phyloP scores from a whole-genome alignment of 768 basidiomycete genomes.

The Cubamyces sp. region DNA sequence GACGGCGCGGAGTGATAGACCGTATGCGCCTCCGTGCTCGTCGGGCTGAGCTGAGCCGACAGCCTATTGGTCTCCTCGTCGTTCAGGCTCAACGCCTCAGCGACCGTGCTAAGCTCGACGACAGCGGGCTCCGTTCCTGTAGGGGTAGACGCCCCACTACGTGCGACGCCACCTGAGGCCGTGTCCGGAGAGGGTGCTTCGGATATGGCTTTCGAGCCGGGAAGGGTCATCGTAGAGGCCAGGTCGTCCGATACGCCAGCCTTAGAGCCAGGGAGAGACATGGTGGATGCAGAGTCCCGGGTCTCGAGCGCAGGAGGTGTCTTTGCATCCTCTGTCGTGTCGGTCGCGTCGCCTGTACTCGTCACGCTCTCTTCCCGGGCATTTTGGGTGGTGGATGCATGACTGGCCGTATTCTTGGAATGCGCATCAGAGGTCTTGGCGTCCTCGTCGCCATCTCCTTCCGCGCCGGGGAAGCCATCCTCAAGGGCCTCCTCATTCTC shows the following conservation, averaged over 20 bases:
- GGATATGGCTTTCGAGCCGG: conserved; percentile 15
- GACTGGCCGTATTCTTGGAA: conserved; percentile 22
- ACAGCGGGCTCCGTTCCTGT: conserved; percentile 3
- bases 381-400: not conserved
- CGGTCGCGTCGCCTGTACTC: not conserved
- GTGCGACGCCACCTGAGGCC: not conserved
- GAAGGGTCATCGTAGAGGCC: conserved; percentile 11
- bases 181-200: conserved; percentile 11
- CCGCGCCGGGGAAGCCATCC: conserved; percentile 37
- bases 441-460: conserved; percentile 24
- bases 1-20: conserved; percentile 19
- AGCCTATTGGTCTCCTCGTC: conserved; percentile 4
- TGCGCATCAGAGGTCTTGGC: conserved; percentile 11
- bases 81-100: not conserved
- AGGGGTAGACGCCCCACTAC: conserved; percentile 14
- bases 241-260: not conserved
- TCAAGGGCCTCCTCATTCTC: conserved; percentile 42
- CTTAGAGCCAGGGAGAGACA: conserved; percentile 13
- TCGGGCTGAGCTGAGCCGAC: conserved; percentile 16
- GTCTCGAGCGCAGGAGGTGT: conserved; percentile 9
- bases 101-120: not conserved
- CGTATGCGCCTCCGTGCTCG: conserved; percentile 13
- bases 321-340: conserved; percentile 9
- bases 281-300: not conserved
- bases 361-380: conserved; percentile 1